These are phyloP conservation scores for Ensete glaucum DNA, from an alignment of 176 grass and related monocot genomes.

Conservation along the genomic window DNA sequence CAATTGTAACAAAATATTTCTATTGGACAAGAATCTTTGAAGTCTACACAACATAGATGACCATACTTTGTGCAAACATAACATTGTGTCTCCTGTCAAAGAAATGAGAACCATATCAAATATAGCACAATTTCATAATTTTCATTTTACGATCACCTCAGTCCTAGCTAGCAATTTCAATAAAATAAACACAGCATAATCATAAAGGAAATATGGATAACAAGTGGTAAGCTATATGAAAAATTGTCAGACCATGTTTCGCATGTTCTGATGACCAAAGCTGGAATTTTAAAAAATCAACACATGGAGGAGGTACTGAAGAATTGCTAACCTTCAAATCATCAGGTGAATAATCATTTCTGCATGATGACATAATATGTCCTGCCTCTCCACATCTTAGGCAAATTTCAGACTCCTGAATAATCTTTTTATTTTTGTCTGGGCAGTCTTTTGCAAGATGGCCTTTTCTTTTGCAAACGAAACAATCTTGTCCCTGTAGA, in stretches of 20 bases:
- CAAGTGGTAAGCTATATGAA: not conserved
- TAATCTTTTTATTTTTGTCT: conserved; percentile 66
- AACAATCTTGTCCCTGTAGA: conserved; percentile 76
- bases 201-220: not conserved
- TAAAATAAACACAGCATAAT: not conserved
- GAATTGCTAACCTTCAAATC: conserved; percentile 57
- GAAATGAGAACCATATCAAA: conserved; percentile 2
- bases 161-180: not conserved
- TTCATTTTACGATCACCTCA: not conserved
- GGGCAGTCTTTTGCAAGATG: conserved; percentile 81
- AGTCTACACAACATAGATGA: conserved; percentile 75
- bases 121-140: not conserved
- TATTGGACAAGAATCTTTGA: conserved; percentile 42
- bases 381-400: conserved; percentile 66
- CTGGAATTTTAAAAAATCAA: not conserved
- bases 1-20: conserved; percentile 87
- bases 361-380: conserved; percentile 79
- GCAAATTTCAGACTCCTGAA: conserved; percentile 48
- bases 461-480: conserved; percentile 80
- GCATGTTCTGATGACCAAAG: no score
- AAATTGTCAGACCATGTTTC: not conserved
- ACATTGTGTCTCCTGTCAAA: conserved; percentile 78
- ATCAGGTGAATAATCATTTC: conserved; percentile 52
- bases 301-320: not conserved
- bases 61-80: conserved; percentile 76